These are phyloP conservation scores for Coemansia sp. DNA, from an alignment of 192 early-diverging fungal genomes.

Conservation along the genomic window DNA sequence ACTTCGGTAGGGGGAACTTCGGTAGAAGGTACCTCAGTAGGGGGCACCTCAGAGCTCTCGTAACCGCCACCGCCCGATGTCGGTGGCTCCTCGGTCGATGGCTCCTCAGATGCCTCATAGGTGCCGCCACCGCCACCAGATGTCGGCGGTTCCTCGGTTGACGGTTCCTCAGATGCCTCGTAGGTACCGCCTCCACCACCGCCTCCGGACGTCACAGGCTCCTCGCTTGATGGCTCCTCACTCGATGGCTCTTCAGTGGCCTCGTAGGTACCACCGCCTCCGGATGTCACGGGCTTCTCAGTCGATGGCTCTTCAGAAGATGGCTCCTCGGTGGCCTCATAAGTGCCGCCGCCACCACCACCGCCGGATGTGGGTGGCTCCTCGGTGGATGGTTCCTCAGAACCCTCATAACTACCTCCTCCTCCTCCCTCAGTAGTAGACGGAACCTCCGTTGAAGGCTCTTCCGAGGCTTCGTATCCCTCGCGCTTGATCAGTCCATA, in stretches of 20 bases:
- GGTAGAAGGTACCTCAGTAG: slow-evolving; percentile 8
- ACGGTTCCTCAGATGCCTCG: background rate
- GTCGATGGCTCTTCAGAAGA: slow-evolving; percentile 6
- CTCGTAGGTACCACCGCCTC: background rate
- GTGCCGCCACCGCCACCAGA: background rate
- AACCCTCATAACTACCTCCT: background rate
- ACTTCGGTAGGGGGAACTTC: slow-evolving; percentile 5
- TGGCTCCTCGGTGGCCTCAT: slow-evolving; percentile 23
- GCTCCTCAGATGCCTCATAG: slow-evolving; percentile 7
- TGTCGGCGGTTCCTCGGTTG: slow-evolving; percentile 14
- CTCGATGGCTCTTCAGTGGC: slow-evolving; percentile 18
- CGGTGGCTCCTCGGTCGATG: background rate
- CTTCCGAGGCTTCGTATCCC: slow-evolving; percentile 16
- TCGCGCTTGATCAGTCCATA: slow-evolving; percentile 35
- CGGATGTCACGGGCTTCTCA: background rate
- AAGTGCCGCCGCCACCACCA: slow-evolving; percentile 4
- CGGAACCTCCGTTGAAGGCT: slow-evolving; percentile 22
- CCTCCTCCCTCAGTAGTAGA: slow-evolving; percentile 14
- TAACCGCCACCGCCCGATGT: slow-evolving; percentile 10
- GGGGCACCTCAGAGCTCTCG: slow-evolving; percentile 17
- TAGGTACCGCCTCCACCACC: background rate
- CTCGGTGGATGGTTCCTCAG: slow-evolving; percentile 24
- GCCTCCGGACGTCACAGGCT: background rate
- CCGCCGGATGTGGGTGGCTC: slow-evolving; percentile 9
- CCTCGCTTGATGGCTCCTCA: slow-evolving; percentile 19